Base-by-base conservation (phyloP, 768 basidiomycete species). In the Mycena maculata region DNA sequence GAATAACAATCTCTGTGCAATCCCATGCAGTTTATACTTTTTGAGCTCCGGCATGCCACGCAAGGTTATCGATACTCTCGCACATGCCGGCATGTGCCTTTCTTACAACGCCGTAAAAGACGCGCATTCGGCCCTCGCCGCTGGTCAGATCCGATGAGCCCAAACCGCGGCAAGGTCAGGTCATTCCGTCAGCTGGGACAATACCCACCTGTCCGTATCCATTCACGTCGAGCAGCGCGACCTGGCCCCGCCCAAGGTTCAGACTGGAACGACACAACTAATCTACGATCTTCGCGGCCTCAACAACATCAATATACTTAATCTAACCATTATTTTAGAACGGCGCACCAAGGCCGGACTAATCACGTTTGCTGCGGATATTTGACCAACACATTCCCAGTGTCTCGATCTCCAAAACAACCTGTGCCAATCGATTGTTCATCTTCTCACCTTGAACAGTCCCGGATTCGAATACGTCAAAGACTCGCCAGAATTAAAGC, bases 111-210 rank as follows among this genome's bases (percentile, higher is more conserved):
- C 33, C 5, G 27, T 33, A 6, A n/a, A 63, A 3, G 18, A 1
- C 0, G 30, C 54, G 5, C 62, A 63, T 9, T 36, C 53, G 11
- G 25, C 54, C 7, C 31, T 63, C 1, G 54, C 62, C 0, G 15
- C 16, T 1, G 62, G 62, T 1, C 53, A 63, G n/a, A 47, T 63
- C 1, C 42, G 54, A 36, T 54, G 62, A 12, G 62, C 62, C 0
- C 62, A 63, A 16, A 1, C 41, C 2, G 62, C 54, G 8, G 53
- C 62, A 0, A 12, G 62, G 20, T 23, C n/a, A 9, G 62, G 53
- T 2, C 62, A 63, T 30, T 15, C 62, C 4, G 18, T 49, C 13
- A 56, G 61, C n/a, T 63, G 52, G 54, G 63, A 64, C 12, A 64
- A 64, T 11, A 53, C 25, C 0, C 11, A 49, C 13, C 15, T 64